Base-by-base conservation (phyloP, 2,329 filamentous ascomycete genomes). In the Fusarium multiceps region DNA sequence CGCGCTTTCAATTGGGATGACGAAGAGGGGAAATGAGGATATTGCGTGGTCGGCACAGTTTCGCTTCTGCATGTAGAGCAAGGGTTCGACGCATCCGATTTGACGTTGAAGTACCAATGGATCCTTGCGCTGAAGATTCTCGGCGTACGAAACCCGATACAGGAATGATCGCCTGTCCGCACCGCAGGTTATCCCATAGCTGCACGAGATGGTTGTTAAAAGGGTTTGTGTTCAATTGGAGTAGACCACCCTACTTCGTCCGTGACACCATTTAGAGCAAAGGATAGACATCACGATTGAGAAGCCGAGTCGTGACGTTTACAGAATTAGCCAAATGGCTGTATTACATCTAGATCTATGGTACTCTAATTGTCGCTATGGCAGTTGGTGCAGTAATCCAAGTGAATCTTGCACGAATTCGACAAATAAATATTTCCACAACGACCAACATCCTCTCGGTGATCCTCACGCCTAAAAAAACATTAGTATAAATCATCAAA, bases 381-480 rank as follows among this genome's bases (percentile, higher is more conserved):
- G 12, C 61, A 64, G 0, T 51, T 13, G 0, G 45, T 59, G 1
- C 61, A 64, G n/a, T 64, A 64, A 7, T 64, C 61, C 6, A 64
- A 27, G 1, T 64, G 61, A 37, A 64, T 64, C 32, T 34, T 64
- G 8, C 61, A 64, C 5, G 59, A 50, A n/a, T 64, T 64, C 0
- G 61, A 64, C n/a, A 50, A 9, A 8, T 30, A 23, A 23, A 64
- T 64, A 7, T 64, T 64, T 12, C 61, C 61, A 6, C 61, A 64
- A 21, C 59, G 51, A 0, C 50, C 40, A 16, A 64, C 25, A 1
- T 30, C 40, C 0, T 65, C 59, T 3, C 49, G 49, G 7, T 53
- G 23, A 20, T 30, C 23, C 9, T 59, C 30, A 0, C 61, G 61
- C 1, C 61, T 64, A 28, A 9, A 0, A 21, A 2, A 14, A 0